Base-by-base conservation (phyloP, 495 filamentous ascomycete genomes). In the Acidiella bohemica region DNA sequence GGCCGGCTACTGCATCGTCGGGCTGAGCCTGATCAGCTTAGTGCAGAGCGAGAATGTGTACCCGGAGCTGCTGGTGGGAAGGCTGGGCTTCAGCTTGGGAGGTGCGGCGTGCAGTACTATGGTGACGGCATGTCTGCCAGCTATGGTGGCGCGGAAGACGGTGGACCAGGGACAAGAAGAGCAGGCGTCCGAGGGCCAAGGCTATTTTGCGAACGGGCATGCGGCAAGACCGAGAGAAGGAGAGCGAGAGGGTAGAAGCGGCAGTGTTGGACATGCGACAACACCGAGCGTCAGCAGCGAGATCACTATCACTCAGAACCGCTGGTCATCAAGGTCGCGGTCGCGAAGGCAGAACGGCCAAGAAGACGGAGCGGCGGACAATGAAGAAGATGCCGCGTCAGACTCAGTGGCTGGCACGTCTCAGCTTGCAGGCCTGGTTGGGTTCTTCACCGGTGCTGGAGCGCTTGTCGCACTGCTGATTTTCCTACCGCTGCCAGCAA, bases 101-200 rank as follows among this genome's bases (percentile, higher is more conserved):
- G 90, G 81, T 3, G 81, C 88, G 11, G 92, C 90, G 10, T 80
- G 83, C 57, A 70, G 85, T 19, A 96, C 92, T 1, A 99, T 99
- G 90, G 90, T 99, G 21, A 95, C 92, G 4, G 90, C 90, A 1
- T 82, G 92, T 19, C 67, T 96, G 13, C 92, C 90, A 1, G 78
- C 81, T 5, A 82, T 97, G 56, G 86, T 51, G 1, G 47, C 47
- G 2, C n/a, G n/a, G n/a, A 36, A 46, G 38, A 41, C 32, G 21
- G n/a, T 16, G 23, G 42, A 41, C 19, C 19, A 42, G 13, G n/a
- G n/a, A n/a, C 35, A 50, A 11, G 41, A 36, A 11, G 20, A 34
- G 33, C 21, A 21, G 14, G 22, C 19, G 8, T 7, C n/a, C 2
- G 27, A 38, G 34, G 42, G 29, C 17, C 42, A 39, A 18, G 39